Conservation (phyloP, 768 basidiomycete species). For the Cyclocybe aegerita region DNA sequence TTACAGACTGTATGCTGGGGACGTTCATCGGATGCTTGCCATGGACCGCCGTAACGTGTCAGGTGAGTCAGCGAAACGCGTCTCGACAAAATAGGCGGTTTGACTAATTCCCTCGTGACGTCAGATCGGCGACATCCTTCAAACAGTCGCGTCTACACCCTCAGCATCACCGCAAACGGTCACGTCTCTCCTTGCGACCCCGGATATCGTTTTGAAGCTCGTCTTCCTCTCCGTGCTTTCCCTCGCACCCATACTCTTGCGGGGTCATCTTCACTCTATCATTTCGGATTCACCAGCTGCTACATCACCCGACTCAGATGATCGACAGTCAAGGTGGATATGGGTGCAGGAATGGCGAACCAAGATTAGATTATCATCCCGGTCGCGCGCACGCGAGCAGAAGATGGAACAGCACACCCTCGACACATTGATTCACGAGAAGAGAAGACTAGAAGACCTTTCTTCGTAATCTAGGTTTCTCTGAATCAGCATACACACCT, state of each 20-base stretch:
- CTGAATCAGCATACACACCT: background rate
- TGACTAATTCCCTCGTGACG: constrained; percentile 17
- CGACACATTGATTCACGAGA: constrained; percentile 56
- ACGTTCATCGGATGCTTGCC: constrained; percentile 83
- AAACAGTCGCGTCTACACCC: constrained; percentile 75
- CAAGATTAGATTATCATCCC: constrained; percentile 55
- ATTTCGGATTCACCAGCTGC: constrained; percentile 35
- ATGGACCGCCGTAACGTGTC: constrained; percentile 92
- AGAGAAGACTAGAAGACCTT: constrained; percentile 42
- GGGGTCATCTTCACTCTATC: constrained; percentile 61
- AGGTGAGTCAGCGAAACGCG: constrained; percentile 45
- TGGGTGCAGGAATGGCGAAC: constrained; percentile 73
- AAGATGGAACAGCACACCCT: constrained; percentile 44
- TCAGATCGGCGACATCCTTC: constrained; percentile 85
- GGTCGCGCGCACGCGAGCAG: constrained; percentile 47
- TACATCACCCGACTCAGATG: constrained; percentile 20
- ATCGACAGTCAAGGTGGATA: constrained; percentile 41
- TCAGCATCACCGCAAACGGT: constrained; percentile 74
- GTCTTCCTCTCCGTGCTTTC: constrained; percentile 81
- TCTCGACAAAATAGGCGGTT: constrained; percentile 1
- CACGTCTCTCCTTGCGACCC: constrained; percentile 82
- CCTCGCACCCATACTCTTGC: constrained; percentile 82
- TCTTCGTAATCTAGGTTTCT: constrained; percentile 27
- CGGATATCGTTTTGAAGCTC: constrained; percentile 81
- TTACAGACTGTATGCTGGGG: constrained; percentile 75